Conservation (phyloP, 2,329 filamentous ascomycete genomes). For the Nannizziopsis barbatae region DNA sequence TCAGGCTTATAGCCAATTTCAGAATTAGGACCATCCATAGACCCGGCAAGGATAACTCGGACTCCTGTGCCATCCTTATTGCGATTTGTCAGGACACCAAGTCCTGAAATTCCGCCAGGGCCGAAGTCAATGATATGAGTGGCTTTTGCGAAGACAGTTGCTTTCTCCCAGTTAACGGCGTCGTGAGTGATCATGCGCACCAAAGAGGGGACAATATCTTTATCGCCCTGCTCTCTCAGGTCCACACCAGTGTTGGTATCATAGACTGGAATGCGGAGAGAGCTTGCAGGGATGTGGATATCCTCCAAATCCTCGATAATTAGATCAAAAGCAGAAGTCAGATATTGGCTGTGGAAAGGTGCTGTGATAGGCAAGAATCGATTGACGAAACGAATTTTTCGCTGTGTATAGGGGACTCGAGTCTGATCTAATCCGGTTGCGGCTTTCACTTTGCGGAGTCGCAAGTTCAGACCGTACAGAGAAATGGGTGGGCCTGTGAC, state of each 20-base stretch:
- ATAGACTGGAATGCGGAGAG: conserved; percentile 73
- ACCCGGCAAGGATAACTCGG: conserved; percentile 84
- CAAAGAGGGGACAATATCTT: conserved; percentile 74
- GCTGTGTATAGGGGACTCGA: conserved; percentile 83
- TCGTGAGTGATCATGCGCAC: conserved; percentile 91
- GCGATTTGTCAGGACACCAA: conserved; percentile 90
- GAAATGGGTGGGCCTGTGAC: conserved; percentile 94
- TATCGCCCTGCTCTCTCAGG: conserved; percentile 55
- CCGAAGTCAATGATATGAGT: conserved; percentile 96
- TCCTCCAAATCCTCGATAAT: conserved; percentile 82
- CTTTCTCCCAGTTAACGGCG: conserved; percentile 89
- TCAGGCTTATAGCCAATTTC: conserved; percentile 98
- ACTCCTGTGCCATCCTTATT: conserved; percentile 99
- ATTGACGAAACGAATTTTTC: conserved; percentile 93
- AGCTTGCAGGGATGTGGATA: conserved; percentile 60
- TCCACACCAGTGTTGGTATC: conserved; percentile 85
- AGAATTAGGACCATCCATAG: conserved; percentile 77
- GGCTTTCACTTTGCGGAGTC: conserved; percentile 92
- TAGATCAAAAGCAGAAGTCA: conserved; percentile 66
- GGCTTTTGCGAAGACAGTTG: conserved; percentile 78
- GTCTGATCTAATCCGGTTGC: conserved; percentile 96
- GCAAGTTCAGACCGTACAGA: conserved; percentile 87
- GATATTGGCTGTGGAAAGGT: conserved; percentile 95
- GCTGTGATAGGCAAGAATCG: conserved; percentile 95
- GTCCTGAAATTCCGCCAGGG: conserved; percentile 88